Percentiles rank a stretch among this genome's conserved stretches.
These are phyloP conservation scores for Xerocomus spinulosus DNA, from an alignment of 768 basidiomycete species.

Conservation along the genomic window DNA sequence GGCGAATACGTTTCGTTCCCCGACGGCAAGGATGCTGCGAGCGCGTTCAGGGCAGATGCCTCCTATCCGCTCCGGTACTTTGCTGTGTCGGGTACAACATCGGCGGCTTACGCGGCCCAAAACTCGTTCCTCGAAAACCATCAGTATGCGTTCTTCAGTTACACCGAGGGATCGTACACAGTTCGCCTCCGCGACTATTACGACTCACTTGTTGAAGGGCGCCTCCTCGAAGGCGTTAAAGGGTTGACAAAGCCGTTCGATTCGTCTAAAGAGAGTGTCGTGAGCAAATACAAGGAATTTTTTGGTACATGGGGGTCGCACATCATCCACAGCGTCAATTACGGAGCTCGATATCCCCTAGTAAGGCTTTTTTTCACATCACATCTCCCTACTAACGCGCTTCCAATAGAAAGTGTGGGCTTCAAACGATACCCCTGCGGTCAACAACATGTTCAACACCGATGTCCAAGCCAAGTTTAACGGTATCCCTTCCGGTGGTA, in stretches of 20 bases:
- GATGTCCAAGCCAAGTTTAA: not conserved
- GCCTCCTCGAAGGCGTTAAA: not conserved
- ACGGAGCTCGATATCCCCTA: not conserved
- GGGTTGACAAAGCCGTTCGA: not conserved
- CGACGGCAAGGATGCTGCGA: not conserved
- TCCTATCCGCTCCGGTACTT: slow-evolving; percentile 4
- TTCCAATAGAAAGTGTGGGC: not conserved
- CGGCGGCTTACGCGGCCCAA: slow-evolving; percentile 1
- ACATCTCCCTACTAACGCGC: not conserved
- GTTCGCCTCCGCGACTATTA: slow-evolving; percentile 2
- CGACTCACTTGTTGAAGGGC: not conserved
- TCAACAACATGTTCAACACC: not conserved
- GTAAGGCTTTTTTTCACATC: not conserved
- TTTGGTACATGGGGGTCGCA: not conserved
- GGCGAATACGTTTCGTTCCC: slow-evolving; percentile 3
- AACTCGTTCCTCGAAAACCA: slow-evolving; percentile 1
- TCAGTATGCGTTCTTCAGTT: slow-evolving; percentile 7
- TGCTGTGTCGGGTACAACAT: slow-evolving; percentile 1
- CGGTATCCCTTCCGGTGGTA: not conserved
- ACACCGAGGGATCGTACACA: not conserved
- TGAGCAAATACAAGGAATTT: not conserved
- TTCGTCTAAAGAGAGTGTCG: not conserved
- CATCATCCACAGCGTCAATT: not conserved
- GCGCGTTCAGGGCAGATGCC: not conserved
- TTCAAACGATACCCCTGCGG: not conserved